Percentiles rank a stretch among this genome's conserved stretches.
Evolutionary conservation across 2,329 filamentous ascomycete genomes (phyloP).

Genomic region (Trichophaea hybrida): DNA sequence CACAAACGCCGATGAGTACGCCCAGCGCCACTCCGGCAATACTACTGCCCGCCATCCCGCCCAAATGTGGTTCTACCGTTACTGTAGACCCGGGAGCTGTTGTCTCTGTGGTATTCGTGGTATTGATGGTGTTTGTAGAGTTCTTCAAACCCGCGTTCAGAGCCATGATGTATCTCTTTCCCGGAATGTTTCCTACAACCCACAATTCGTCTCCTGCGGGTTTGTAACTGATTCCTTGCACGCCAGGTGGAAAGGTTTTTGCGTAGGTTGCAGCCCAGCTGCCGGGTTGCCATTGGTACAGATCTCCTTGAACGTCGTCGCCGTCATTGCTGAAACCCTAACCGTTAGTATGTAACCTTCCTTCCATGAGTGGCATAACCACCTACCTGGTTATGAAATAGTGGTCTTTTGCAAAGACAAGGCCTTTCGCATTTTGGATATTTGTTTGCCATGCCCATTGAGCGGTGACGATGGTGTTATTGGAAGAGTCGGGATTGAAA

Average conservation of each 20-base stretch:
- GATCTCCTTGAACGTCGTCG: background rate
- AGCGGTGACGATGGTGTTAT: background rate
- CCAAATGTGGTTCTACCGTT: background rate
- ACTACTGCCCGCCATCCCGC: background rate
- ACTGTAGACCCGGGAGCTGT: background rate
- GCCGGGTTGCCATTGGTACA: background rate
- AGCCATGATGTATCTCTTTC: slow-evolving; percentile 1
- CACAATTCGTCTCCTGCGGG: background rate
- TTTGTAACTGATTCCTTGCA: background rate
- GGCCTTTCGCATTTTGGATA: background rate
- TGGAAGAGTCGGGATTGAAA: background rate
- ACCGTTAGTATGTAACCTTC: too few relatives aligned
- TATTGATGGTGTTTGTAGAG: background rate
- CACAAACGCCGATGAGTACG: background rate
- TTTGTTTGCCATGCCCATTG: background rate
- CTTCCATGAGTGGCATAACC: too few relatives aligned
- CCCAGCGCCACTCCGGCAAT: background rate
- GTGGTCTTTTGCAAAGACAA: background rate
- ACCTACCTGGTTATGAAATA: background rate
- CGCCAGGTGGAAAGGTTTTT: background rate
- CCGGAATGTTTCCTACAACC: background rate
- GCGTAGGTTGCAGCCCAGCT: background rate
- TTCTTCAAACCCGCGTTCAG: background rate
- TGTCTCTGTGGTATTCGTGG: background rate
- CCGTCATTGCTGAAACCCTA: background rate